Conservation (phyloP, 306 rosid genomes). For the Glycine tomentella region DNA sequence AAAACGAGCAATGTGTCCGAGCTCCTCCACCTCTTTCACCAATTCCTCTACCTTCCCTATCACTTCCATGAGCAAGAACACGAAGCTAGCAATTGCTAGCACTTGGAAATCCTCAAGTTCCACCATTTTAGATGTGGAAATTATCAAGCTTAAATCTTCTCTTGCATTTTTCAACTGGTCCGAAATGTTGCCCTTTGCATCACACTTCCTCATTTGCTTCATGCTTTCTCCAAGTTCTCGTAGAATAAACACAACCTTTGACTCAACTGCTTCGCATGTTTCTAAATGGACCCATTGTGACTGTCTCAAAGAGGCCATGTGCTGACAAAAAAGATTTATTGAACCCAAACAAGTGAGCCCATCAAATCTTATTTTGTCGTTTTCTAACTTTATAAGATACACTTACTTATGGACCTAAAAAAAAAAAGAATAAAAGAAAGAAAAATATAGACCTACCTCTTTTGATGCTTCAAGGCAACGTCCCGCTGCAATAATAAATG, state of each 20-base stretch:
- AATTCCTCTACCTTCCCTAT: slow-evolving; percentile 68
- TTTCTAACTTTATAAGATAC: neutral
- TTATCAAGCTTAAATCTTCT: slow-evolving; percentile 53
- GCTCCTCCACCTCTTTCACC: slow-evolving; percentile 69
- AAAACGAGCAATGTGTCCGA: slow-evolving; percentile 67
- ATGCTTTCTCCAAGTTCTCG: slow-evolving; percentile 78
- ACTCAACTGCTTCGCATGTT: slow-evolving; percentile 62
- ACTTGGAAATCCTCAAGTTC: slow-evolving; percentile 52
- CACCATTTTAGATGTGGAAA: slow-evolving; percentile 46
- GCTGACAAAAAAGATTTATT: slow-evolving; percentile 42
- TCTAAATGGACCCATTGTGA: slow-evolving; percentile 45
- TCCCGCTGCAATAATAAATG: slow-evolving; percentile 57
- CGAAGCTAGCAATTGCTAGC: slow-evolving; percentile 61
- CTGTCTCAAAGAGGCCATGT: slow-evolving; percentile 47
- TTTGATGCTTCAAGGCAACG: slow-evolving; percentile 65
- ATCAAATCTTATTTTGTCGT: neutral
- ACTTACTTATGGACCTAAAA: slow-evolving; percentile 45
- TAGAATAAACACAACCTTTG: slow-evolving; percentile 54
- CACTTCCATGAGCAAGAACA: slow-evolving; percentile 61
- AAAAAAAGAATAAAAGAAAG: neutral
- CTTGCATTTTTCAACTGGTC: slow-evolving; percentile 62
- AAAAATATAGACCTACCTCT: slow-evolving; percentile 55
- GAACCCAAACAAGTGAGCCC: slow-evolving; percentile 15
- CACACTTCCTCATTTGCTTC: slow-evolving; percentile 62
- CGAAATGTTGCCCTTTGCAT: slow-evolving; percentile 44